Evolutionary conservation across 768 basidiomycete species (phyloP), one percentile per base, ranked within the genome.

Genomic region (Antrodiella citrinella): DNA sequence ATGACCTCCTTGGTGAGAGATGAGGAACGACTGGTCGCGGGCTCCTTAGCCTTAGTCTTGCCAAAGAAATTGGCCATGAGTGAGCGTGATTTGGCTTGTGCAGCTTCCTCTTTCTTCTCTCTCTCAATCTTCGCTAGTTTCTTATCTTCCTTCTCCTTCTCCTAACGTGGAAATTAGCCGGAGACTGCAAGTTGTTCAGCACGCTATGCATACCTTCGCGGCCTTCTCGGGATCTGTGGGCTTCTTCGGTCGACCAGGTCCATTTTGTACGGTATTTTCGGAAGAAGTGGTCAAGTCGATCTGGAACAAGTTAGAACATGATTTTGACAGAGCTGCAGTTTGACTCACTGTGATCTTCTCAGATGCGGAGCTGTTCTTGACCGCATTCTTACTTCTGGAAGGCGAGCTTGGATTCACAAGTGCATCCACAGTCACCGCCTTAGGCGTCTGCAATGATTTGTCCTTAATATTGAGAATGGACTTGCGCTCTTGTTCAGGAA

Each of bases 51-150:
- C 39, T 41, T 44, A 2, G 56, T 48, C 60, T 87, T 89, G 24
- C 75, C 72, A 63, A 93, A 90, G 70, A 91, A 93, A 61, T 68
- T 85, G 0, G 78, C 75, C 81, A 95, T 81, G 11, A 89, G 66
- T 5, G 81, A 82, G 24, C 81, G 77, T 3, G 89, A 87, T 65
- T 80, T 90, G 48, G 78, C 76, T 47, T 84, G 78, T 2, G 79
- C 78, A 56, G 86, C 82, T 51, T 80, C 78, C 53, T 77, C 77
- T 62, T 80, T 87, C 69, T 77, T 82, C 57, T 86, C 83, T 60
- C 78, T 83, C 59, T 88, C 85, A 2, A 69, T 74, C 58, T 80
- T 87, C 9, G 80, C 83, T 0, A 71, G 73, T 57, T 80, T 86
- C 67, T 78, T 84, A 57, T 84, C 84, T 45, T 73, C 68, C 50